Evolutionary conservation across 305 asterid species (phyloP).

Genomic region (Rubia balearica): DNA sequence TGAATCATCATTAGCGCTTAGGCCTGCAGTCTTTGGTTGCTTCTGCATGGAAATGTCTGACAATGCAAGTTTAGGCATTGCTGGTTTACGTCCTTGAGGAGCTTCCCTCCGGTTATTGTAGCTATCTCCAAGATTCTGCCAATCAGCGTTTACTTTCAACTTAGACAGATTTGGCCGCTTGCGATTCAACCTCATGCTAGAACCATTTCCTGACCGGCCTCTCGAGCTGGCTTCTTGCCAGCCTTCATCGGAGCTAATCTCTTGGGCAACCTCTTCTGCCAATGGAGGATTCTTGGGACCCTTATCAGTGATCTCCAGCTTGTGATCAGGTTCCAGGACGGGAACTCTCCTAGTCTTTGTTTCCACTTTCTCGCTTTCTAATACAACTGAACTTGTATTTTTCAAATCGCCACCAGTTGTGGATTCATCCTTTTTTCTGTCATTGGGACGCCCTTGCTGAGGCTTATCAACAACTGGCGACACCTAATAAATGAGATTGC

Average conservation of each 20-base stretch:
- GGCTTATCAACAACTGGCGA: constrained; percentile 48
- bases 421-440: constrained; percentile 33
- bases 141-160: constrained; percentile 46
- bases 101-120: constrained; percentile 48
- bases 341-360: constrained; percentile 32
- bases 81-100: constrained; percentile 42
- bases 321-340: constrained; percentile 28
- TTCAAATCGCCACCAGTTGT: constrained; percentile 27
- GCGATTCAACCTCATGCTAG: constrained; percentile 51
- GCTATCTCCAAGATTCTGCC: constrained; percentile 43
- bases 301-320: constrained; percentile 24
- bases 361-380: constrained; percentile 35
- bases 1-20: constrained; percentile 37
- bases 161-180: constrained; percentile 72
- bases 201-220: constrained; percentile 59
- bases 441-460: constrained; percentile 45
- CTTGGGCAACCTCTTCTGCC: constrained; percentile 39
- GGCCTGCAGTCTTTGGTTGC: constrained; percentile 38
- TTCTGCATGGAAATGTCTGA: constrained; percentile 42
- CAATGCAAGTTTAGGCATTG: constrained; percentile 34
- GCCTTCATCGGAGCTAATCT: constrained; percentile 68
- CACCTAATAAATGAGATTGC: constrained; percentile 45
- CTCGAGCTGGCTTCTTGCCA: constrained; percentile 96
- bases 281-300: constrained; percentile 22
- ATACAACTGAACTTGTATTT: constrained; percentile 22